Evolutionary conservation across 192 early-diverging fungal genomes (phyloP), one percentile per base, ranked within the genome.

Genomic region (Backusella australiensis): DNA sequence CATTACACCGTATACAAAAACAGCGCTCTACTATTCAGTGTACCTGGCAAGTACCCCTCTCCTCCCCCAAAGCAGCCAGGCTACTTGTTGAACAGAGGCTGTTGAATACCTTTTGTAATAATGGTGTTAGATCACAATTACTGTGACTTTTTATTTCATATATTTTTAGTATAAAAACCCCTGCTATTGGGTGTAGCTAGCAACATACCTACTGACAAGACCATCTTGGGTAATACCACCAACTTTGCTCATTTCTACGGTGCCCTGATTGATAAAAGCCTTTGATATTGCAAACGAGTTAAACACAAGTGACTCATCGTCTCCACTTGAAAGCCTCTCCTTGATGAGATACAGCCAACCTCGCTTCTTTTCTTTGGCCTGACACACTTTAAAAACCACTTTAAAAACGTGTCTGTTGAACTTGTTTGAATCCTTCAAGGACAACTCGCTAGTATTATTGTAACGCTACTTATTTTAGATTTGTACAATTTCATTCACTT

Each of bases 281-380:
- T 78, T 78, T 52, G 46, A 66, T 39, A 71, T 46, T 69, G 75
- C 72, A 6, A 77, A 56, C 17, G 75, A 44, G 0, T 17, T 29
- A 0, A 66, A 73, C 5, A 39, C 59, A n/a, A 19, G 44, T 17
- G 32, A 32, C 2, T 32, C 2, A 32, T 32, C 72, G 1, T 26
- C 53, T 15, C 52, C 74, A 9, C 56, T 66, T 2, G 70, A 71
- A 53, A 73, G 67, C 1, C 72, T 89, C 74, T 84, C 14, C 23
- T 89, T 49, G 84, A 85, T 56, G 88, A 89, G 63, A 82, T 89
- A 46, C 81, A 88, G 68, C 44, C 81, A 17, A 86, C 83, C 11
- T 85, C 84, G 17, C 85, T 84, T 77, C 67, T 89, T 39, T 82
- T 88, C 39, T 86, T 85, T 70, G 75, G 82, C 23, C 67, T 89